These are phyloP conservation scores for Senna tora DNA, from an alignment of 306 rosid species.

Conservation along the genomic window DNA sequence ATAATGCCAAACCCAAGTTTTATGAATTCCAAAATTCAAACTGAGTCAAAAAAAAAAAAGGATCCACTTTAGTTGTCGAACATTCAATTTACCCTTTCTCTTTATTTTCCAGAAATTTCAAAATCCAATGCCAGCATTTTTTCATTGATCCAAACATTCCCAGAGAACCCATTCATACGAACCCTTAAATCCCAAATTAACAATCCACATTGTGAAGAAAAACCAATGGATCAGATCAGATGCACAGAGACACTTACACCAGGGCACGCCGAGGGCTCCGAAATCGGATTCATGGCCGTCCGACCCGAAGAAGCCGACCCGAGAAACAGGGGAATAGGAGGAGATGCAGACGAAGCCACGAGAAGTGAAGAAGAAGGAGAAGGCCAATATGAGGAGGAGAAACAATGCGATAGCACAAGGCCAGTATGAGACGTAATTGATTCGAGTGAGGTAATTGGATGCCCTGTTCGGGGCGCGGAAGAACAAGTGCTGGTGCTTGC, in stretches of 20 bases:
- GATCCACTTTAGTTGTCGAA: neutral
- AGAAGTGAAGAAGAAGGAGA: slow-evolving; percentile 56
- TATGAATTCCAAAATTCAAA: slow-evolving; percentile 26
- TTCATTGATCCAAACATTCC: slow-evolving; percentile 28
- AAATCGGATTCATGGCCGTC: slow-evolving; percentile 89
- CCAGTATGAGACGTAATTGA: slow-evolving; percentile 48
- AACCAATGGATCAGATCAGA: slow-evolving; percentile 30
- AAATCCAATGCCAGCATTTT: slow-evolving; percentile 6
- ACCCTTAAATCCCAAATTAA: slow-evolving; percentile 11
- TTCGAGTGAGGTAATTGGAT: slow-evolving; percentile 58
- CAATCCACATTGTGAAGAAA: neutral
- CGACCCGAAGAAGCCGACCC: slow-evolving; percentile 67
- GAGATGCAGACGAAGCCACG: slow-evolving; percentile 85
- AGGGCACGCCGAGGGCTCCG: slow-evolving; percentile 95
- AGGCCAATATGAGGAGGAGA: slow-evolving; percentile 45
- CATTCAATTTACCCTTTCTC: slow-evolving; percentile 1
- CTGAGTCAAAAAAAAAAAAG: too few relatives aligned
- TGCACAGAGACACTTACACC: slow-evolving; percentile 69
- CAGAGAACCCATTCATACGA: neutral
- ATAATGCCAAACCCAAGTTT: slow-evolving; percentile 15
- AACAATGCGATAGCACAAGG: slow-evolving; percentile 47
- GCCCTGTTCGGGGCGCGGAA: slow-evolving; percentile 51
- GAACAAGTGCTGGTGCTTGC: slow-evolving; percentile 54
- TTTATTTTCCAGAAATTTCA: neutral
- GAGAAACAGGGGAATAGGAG: slow-evolving; percentile 55